Base-by-base conservation (phyloP, 2,329 filamentous ascomycete genomes). In the Sphaerulina musiva region DNA sequence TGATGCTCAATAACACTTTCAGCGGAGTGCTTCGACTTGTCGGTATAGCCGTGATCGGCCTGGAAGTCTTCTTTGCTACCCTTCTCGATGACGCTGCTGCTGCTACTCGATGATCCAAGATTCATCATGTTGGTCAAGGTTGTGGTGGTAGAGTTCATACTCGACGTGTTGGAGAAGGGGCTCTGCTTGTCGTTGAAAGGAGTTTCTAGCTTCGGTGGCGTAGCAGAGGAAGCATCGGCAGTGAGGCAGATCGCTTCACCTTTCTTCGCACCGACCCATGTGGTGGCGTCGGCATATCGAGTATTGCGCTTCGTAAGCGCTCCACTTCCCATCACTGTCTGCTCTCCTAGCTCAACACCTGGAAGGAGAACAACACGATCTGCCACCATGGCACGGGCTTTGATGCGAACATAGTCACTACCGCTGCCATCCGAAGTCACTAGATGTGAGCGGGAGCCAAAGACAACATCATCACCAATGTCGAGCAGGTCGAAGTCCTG, bases 391-490 rank as follows among this genome's bases (percentile, higher is more conserved):
- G 78, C 73, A 1, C 75, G 69, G 53, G 77, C 73, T 6, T 69
- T 65, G 46, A 82, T 74, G 10, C 66, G 71, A 45, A 82, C 70
- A 7, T 62, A 68, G 11, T 77, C 76, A 9, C 75, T 77, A 0
- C 79, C 76, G 20, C 64, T 67, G 2, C 73, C 76, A 62, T 82
- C 79, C 0, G 77, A 77, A 1, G 78, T 81, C 31, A 81, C 66
- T 0, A 82, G 61, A 53, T 79, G 74, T 2, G 78, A 76, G 2
- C 78, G 73, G 10, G 78, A 81, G 0, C 80, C 79, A 57, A 82
- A 82, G 8, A 82, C 78, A n/a, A 82, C 79, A 64, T 82, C 76
- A 53, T 81, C 74, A 8, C 80, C 80, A 56, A 82, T 71, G 23
- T 81, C 74, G 9, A 82, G 61, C 1, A 81, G 68, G 56, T 80